phyloP scores from a whole-genome alignment of 768 basidiomycete species.

The Termitomyces sp. region DNA sequence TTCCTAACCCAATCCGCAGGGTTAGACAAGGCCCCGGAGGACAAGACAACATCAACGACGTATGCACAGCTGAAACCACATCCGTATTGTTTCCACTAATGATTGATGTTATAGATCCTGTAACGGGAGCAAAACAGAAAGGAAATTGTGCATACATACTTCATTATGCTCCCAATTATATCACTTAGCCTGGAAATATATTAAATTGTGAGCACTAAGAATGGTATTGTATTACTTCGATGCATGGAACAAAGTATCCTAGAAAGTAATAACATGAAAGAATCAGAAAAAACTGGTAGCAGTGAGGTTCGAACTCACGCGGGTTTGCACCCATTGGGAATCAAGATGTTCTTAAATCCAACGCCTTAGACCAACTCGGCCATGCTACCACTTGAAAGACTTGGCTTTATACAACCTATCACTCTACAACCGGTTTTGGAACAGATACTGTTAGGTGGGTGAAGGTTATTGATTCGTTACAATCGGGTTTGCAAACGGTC shows the following conservation, averaged over 20 bases:
- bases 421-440: too few species aligned
- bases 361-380: slow-evolving; percentile 92
- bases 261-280: too few species aligned
- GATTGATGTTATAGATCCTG: slow-evolving; percentile 18
- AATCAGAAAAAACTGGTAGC: slow-evolving; percentile 47
- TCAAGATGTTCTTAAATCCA: slow-evolving; percentile 77
- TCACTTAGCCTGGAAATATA: not conserved
- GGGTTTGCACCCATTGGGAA: slow-evolving; percentile 81
- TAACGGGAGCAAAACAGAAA: slow-evolving; percentile 3
- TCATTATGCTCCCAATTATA: not conserved
- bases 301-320: slow-evolving; percentile 93
- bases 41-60: slow-evolving; percentile 51
- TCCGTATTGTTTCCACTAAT: slow-evolving; percentile 7
- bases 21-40: slow-evolving; percentile 71
- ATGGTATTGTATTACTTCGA: not conserved
- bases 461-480: too few species aligned
- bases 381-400: slow-evolving; percentile 47
- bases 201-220: not conserved
- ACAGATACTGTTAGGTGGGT: too few species aligned
- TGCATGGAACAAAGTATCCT: not conserved
- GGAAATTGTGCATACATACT: not conserved
- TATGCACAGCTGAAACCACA: slow-evolving; percentile 19
- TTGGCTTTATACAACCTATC: not conserved
- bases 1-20: slow-evolving; percentile 29
- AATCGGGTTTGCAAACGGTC: too few species aligned